Evolutionary conservation across 75 land plant genomes (phyloP).

Genomic region (Larix kaempferi): DNA sequence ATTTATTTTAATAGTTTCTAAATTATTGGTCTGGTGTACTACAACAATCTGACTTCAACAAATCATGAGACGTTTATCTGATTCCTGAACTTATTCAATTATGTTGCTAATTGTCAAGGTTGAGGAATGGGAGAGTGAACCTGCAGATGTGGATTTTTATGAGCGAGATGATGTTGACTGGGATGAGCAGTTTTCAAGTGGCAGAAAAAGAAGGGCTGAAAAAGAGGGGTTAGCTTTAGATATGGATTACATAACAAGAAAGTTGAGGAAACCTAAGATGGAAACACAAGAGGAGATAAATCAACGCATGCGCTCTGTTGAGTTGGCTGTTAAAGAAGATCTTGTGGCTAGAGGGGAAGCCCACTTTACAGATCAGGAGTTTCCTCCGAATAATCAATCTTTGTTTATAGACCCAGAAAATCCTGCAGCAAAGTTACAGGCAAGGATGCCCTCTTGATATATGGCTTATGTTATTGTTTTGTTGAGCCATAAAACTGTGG

Average conservation of each 20-base stretch:
- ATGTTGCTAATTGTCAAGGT: conserved; percentile 30
- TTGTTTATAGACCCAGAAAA: conserved; percentile 85
- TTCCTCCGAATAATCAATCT: conserved; percentile 88
- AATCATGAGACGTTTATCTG: neutral
- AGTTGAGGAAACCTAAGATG: conserved; percentile 71
- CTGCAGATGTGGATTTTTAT: conserved; percentile 81
- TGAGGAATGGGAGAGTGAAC: conserved; percentile 94
- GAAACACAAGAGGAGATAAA: conserved; percentile 89
- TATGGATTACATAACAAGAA: conserved; percentile 83
- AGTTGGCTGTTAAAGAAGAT: conserved; percentile 94
- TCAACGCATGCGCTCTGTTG: conserved; percentile 93
- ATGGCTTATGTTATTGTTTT: neutral
- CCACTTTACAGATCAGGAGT: conserved; percentile 96
- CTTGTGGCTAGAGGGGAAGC: conserved; percentile 83
- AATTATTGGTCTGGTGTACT: neutral
- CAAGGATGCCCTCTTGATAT: conserved; percentile 9
- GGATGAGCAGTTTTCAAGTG: conserved; percentile 97
- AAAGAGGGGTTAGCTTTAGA: conserved; percentile 68
- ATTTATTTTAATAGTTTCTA: neutral
- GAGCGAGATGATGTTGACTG: conserved; percentile 93
- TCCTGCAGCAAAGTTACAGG: conserved; percentile 85
- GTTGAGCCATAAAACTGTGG: neutral
- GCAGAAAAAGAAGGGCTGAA: conserved; percentile 76
- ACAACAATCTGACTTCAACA: neutral
- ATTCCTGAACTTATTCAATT: neutral